Evolutionary conservation across 192 early-diverging fungal genomes (phyloP).

Genomic region (Coemansia sp.): DNA sequence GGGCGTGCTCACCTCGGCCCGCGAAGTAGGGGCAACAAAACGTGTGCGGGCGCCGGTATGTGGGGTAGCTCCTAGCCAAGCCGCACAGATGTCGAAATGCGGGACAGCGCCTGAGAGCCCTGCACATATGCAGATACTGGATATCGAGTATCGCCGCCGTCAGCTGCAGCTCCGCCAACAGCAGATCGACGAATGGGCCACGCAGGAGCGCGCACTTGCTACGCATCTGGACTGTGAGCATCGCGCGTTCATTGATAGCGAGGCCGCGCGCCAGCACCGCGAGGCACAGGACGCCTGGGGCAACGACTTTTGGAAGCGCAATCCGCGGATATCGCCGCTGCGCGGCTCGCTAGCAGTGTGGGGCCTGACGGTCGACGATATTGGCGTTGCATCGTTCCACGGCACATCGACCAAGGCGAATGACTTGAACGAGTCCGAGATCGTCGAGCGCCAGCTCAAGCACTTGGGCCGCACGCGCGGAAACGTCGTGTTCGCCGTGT

Average conservation of each 20-base stretch:
- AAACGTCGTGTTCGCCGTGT: slow-evolving; percentile 74
- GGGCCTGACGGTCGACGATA: slow-evolving; percentile 90
- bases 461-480: slow-evolving; percentile 88
- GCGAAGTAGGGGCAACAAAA: slow-evolving; percentile 47
- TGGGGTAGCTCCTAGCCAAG: too few species aligned
- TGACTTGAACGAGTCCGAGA: slow-evolving; percentile 94
- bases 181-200: slow-evolving; percentile 16
- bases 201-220: neutral
- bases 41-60: neutral
- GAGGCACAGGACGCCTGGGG: slow-evolving; percentile 78
- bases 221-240: neutral
- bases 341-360: slow-evolving; percentile 84
- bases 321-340: slow-evolving; percentile 79
- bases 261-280: slow-evolving; percentile 65
- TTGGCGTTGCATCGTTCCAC: slow-evolving; percentile 93
- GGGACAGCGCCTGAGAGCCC: too few species aligned
- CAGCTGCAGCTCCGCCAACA: slow-evolving; percentile 58
- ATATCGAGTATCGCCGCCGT: slow-evolving; percentile 81
- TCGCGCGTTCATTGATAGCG: slow-evolving; percentile 58
- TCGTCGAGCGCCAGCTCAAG: slow-evolving; percentile 79
- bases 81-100: too few species aligned
- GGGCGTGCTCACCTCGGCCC: slow-evolving; percentile 89
- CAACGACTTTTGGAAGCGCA: slow-evolving; percentile 78
- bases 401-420: slow-evolving; percentile 96
- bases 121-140: slow-evolving; percentile 56